phyloP scores from a whole-genome alignment of 371 early-diverging fungal genomes.

The Mucor indicus region DNA sequence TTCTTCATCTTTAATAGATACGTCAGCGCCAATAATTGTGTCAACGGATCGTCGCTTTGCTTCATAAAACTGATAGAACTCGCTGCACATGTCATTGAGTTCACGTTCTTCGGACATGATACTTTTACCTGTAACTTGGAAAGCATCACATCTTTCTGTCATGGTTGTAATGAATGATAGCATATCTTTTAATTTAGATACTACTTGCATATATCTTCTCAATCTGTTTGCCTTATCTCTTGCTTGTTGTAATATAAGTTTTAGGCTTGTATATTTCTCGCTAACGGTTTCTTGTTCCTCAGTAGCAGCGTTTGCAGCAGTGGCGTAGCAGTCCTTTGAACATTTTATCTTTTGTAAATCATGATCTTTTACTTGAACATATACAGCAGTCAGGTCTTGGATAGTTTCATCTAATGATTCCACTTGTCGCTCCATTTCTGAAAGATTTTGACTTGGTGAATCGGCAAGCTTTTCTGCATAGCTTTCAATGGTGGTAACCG shows the following conservation, averaged over 20 bases:
- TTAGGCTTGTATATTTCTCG: neutral
- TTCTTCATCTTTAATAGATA: conserved; percentile 2
- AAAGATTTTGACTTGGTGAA: neutral
- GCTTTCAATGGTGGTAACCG: neutral
- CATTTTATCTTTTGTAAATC: neutral
- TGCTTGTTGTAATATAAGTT: neutral
- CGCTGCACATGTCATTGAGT: conserved; percentile 26
- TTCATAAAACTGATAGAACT: conserved; percentile 11
- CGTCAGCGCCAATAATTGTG: neutral
- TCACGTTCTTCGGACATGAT: conserved; percentile 19
- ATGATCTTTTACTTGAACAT: too few species aligned
- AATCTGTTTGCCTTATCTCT: neutral
- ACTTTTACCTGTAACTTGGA: conserved; percentile 23
- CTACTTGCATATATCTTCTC: conserved; percentile 7
- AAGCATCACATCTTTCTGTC: conserved; percentile 24
- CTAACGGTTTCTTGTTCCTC: neutral
- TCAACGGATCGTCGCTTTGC: conserved; percentile 25
- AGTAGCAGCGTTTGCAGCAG: neutral
- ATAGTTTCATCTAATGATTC: conserved; percentile 18
- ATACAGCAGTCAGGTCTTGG: neutral
- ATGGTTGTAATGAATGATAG: conserved; percentile 24
- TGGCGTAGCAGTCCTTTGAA: neutral
- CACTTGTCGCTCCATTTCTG: conserved; percentile 8
- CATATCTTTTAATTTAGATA: conserved; percentile 27
- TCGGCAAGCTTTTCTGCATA: neutral